Base-by-base conservation (phyloP, 768 basidiomycete genomes). In the Omphalotus guepiniiformis region DNA sequence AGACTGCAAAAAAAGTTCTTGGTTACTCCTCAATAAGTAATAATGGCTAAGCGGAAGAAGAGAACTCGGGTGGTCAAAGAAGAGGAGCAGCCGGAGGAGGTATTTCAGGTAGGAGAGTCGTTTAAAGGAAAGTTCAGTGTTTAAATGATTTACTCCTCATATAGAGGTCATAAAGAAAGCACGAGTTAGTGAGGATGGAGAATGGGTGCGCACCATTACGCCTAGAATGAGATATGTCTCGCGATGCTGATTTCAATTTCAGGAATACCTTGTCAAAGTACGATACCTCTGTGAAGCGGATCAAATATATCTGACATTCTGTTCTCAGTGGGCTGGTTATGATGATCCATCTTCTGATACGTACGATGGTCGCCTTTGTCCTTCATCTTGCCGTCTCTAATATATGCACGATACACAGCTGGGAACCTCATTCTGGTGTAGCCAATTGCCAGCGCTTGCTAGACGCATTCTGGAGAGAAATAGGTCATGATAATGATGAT, bases 211-310 rank as follows among this genome's bases (percentile, higher is more conserved):
- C n/a, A n/a, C n/a, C 30, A n/a, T 32, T 32, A 9, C 9, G 9
- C 30, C n/a, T n/a, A 9, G 9, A 9, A 9, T 32, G 9, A 9
- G 30, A 32, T 9, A 32, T n/a, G 9, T 9, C 30, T 9, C n/a
- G 30, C n/a, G 9, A 9, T 32, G 30, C 9, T 32, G n/a, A 9
- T n/a, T 32, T 32, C 9, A 9, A 32, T n/a, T 32, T 32, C 38
- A 82, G 85, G 79, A 86, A 63, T 88, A 87, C 54, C 58, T 55
- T 44, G 84, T 88, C 32, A 86, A 87, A 71, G 85, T 85, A 49
- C n/a, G n/a, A n/a, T n/a, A n/a, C n/a, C n/a, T n/a, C n/a, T n/a
- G n/a, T n/a, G n/a, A n/a, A n/a, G n/a, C n/a, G n/a, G n/a, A n/a
- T n/a, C n/a, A 50, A 43, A 37, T 26, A 26, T 49, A 23, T 23